Conservation (phyloP, 352 stramenopile species). For the Pythium aristosporum region DNA sequence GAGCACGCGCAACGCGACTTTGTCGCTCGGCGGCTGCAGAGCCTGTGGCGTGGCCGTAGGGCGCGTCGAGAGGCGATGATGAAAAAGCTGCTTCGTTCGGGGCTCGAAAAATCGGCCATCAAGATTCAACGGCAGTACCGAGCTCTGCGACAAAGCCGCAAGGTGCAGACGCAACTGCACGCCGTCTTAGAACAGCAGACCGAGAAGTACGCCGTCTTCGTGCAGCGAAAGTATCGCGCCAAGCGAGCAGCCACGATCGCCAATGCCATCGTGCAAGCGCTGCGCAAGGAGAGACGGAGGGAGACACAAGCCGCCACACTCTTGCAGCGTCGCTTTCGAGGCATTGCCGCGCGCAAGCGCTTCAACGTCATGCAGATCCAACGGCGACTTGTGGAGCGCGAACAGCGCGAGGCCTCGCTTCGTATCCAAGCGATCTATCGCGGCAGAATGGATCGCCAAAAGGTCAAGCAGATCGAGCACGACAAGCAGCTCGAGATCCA, state of each 20-base stretch:
- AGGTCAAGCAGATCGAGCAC: conserved; percentile 35
- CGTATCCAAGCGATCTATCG: conserved; percentile 64
- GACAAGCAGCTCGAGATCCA: conserved; percentile 36
- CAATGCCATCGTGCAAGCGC: conserved; percentile 32
- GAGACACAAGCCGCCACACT: conserved; percentile 44
- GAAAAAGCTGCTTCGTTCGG: conserved; percentile 41
- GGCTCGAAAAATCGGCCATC: conserved; percentile 47
- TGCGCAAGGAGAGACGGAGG: conserved; percentile 30
- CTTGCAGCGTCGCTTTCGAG: conserved; percentile 61
- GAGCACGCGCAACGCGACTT: conserved; percentile 42
- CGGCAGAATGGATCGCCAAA: conserved; percentile 43
- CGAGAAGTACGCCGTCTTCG: conserved; percentile 38
- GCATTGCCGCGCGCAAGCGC: conserved; percentile 33
- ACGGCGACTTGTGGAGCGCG: conserved; percentile 28
- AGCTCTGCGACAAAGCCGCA: conserved; percentile 33
- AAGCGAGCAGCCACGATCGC: conserved; percentile 44
- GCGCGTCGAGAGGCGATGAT: conserved; percentile 49
- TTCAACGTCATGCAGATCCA: conserved; percentile 37
- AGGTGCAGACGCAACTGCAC: conserved; percentile 34
- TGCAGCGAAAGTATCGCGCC: conserved; percentile 65
- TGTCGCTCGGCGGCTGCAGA: conserved; percentile 59
- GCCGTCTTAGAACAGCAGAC: conserved; percentile 46
- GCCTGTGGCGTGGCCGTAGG: conserved; percentile 57
- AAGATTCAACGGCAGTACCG: conserved; percentile 76
- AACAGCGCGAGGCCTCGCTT: conserved; percentile 43